Base-by-base conservation (phyloP, 345 rosid species). In the Noccaea caerulescens region DNA sequence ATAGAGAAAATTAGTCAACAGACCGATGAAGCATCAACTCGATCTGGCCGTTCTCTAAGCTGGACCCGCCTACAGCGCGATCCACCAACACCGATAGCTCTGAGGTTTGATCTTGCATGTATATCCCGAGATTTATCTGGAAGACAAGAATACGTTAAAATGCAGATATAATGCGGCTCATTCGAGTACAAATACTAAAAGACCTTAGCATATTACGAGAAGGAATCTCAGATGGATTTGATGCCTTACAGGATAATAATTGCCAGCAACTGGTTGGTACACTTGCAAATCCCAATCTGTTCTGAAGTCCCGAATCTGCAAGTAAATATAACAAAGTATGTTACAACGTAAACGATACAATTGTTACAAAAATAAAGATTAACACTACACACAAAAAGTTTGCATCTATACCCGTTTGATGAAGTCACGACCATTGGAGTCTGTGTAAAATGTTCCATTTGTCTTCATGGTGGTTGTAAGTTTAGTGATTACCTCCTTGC, bases 11-110 rank as follows among this genome's bases (percentile, higher is more conserved):
- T 53, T 14, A 45, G 43, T 45, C 4, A 41, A 80, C 72, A 72
- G 46, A 90, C 98, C 98, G 87, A 70, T 93, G 97, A 54, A 93
- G 92, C 95, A 90, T 90, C 76, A 93, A 77, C 80, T 93, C 98
- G n/a, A 93, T 55, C 77, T 93, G 89, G 38, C 98, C 98, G 64
- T 93, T 88, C 65, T 71, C 85, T 68, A 90, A 72, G 79, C 98
- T 93, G 55, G 97, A 79, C 56, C 90, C 98, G 6, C 96, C 97
- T 36, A 88, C 90, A 30, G 98, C 73, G 2, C 98, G 92, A 63
- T 93, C 98, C 74, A 90, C 97, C 82, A 90, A 77, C 58, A 90
- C 85, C 0, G 98, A 93, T 63, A 93, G 85, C 77, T 90, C 96
- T 34, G 79, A 75, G 49, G 69, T 82, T 57, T 84, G 27, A 51